These are phyloP conservation scores for Medicago truncatula DNA, from an alignment of 306 rosid species.

Conservation along the genomic window DNA sequence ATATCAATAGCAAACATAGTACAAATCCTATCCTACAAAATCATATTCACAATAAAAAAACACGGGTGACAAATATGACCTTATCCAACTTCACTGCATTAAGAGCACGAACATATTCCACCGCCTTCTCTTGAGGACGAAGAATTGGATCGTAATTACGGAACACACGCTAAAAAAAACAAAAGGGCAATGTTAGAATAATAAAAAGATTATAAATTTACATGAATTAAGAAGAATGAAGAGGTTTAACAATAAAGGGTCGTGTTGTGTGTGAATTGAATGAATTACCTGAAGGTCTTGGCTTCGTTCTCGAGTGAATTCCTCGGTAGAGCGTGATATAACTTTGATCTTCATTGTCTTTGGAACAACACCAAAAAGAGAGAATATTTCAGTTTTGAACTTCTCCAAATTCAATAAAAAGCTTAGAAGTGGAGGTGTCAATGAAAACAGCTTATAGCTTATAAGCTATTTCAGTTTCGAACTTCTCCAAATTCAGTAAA, in stretches of 20 bases:
- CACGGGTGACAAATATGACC: constrained; percentile 43
- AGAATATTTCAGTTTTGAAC: too few species aligned
- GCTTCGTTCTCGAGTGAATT: constrained; percentile 89
- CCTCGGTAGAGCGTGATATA: constrained; percentile 84
- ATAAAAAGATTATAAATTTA: not conserved
- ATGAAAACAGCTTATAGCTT: too few species aligned
- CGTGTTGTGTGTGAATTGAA: not conserved
- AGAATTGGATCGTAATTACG: constrained; percentile 83
- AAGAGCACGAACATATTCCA: constrained; percentile 87
- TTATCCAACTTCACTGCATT: constrained; percentile 91
- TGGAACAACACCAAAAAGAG: too few species aligned
- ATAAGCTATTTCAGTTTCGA: too few species aligned
- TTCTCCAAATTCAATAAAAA: too few species aligned
- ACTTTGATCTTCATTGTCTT: constrained; percentile 70
- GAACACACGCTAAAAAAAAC: constrained; percentile 70
- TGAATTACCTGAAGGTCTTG: constrained; percentile 83
- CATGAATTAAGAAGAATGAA: not conserved
- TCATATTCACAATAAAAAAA: not conserved
- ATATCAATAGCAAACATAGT: not conserved
- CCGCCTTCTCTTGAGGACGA: constrained; percentile 87
- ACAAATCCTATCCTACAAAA: not conserved
- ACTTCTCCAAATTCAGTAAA: too few species aligned
- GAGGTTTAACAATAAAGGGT: not conserved
- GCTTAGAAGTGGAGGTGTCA: too few species aligned
- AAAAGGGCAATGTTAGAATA: constrained; percentile 12